Evolutionary conservation across 2,329 filamentous ascomycete species (phyloP), one percentile per base, ranked within the genome.

Genomic region (Amesomyces nigricolor): DNA sequence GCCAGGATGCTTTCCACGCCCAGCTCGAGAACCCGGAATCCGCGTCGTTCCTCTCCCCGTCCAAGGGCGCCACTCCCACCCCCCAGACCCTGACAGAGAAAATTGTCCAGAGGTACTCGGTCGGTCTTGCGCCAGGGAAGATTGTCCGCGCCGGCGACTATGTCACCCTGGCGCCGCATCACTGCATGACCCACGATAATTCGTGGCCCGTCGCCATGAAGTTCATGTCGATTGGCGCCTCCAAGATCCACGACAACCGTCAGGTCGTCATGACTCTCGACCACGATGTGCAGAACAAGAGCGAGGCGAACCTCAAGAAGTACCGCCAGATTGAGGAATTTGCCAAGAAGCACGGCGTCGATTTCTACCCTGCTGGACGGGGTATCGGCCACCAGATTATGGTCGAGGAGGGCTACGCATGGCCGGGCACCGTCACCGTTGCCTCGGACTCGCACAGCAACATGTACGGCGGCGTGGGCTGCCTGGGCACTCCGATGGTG

Each of bases 301-400:
- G 75, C 54, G 85, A 88, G 59, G 74, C 81, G 60, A 96, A 96
- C 65, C 69, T 95, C 42, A 84, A 86, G 65, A 96, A 96, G 67
- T 96, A 96, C 70, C 67, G 71, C 14, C 80, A 87, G 65, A 95
- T 96, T 51, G 83, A 94, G 67, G 79, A 84, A 59, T 96, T 97
- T 72, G 92, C 89, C 1, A 78, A 79, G 65, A 77, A 83, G 59
- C 89, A 96, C 56, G 88, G 87, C 2, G 79, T 95, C n/a, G 52
- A 48, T 5, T 58, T 58, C 19, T 58, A 53, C 42, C 56, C 56
- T 5, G 86, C 89, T 0, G 89, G 88, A 1, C 72, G 82, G 44
- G 89, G 89, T 11, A 96, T 96, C 65, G 91, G 91, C 0, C 92
- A 96, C 69, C 92, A 96, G 70, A 86, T 92, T 63, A 91, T 94